Conservation (phyloP, 2,329 filamentous ascomycete genomes). For the Trichoderma citrinoviride region DNA sequence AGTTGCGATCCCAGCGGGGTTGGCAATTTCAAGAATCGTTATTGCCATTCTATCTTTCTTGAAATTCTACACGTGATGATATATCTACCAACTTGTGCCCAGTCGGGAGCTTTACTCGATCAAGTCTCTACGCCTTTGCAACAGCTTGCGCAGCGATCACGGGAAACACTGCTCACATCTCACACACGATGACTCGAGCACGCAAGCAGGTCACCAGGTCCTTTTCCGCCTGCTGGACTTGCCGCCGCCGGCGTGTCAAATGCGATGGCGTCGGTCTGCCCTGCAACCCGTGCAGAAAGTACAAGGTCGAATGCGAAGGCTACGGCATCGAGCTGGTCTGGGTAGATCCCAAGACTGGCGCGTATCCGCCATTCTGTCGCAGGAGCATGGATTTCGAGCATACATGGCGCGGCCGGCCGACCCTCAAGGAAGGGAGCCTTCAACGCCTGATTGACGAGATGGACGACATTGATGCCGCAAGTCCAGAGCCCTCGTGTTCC, state of each 20-base stretch:
- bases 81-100: too few species aligned
- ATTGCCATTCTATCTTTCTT: too few species aligned
- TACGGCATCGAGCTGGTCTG: slow-evolving; percentile 8
- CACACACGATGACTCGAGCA: not conserved
- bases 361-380: not conserved
- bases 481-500: not conserved
- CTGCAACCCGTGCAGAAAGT: slow-evolving; percentile 4
- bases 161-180: not conserved
- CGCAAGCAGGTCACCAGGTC: slow-evolving; percentile 13
- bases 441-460: slow-evolving; percentile 5
- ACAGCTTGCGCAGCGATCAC: too few species aligned
- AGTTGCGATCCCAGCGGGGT: too few species aligned
- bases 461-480: not conserved
- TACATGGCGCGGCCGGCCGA: slow-evolving; percentile 8
- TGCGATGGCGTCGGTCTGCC: slow-evolving; percentile 5
- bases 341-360: slow-evolving; percentile 12
- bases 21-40: too few species aligned
- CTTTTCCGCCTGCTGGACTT: slow-evolving; percentile 12
- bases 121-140: too few species aligned
- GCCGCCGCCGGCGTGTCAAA: slow-evolving; percentile 13
- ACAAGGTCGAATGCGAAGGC: slow-evolving; percentile 2
- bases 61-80: too few species aligned
- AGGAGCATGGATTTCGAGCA: slow-evolving; percentile 5
- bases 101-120: too few species aligned
- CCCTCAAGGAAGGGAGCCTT: not conserved